Evolutionary conservation across 192 early-diverging fungal species (phyloP), one percentile per base, ranked within the genome.

Genomic region (Fimicolochytrium jonesii): DNA sequence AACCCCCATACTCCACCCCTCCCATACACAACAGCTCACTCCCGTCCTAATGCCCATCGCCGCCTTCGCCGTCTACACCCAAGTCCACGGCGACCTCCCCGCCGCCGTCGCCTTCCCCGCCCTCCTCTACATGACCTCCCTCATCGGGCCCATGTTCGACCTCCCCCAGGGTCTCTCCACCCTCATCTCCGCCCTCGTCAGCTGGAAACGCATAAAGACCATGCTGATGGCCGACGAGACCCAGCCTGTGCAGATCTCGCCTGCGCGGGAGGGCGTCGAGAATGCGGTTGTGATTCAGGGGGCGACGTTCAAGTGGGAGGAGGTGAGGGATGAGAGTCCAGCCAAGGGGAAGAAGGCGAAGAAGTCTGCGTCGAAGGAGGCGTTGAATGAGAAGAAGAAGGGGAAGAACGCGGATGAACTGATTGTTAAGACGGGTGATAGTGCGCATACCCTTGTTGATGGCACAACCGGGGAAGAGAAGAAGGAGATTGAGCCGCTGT

Each of bases 51-150:
- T 53, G 4, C 6, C 58, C 37, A 48, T 66, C 18, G 32, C 66
- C 2, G 48, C 70, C 5, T 61, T 72, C 36, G 42, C 61, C 6
- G 47, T 61, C 6, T 72, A 67, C 47, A 34, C 32, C 11, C 58
- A 58, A 0, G 22, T 72, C n/a, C 52, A 47, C 5, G 18, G 63
- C 42, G 18, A 18, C 9, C 60, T 73, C 32, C 18, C 6, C 69
- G 34, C 85, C 25, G 74, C 77, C 51, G 60, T 90, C 42, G 82
- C 89, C 1, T 88, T 88, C 63, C 78, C 82, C 2, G 75, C 72
- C 18, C 70, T 85, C 46, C 70, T 75, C 0, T 67, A 82, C 9
- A 84, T 87, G 66, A 70, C 73, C 4, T 75, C 77, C 69, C 68
- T 88, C 15, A 68, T 74, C 17, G 73, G 72, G 36, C 82, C 87